A percentile compares a stretch with the other conserved stretches of the same genome.
Evolutionary conservation across 805 yeast genomes (phyloP).

Genomic region (Pichia cabralensis): DNA sequence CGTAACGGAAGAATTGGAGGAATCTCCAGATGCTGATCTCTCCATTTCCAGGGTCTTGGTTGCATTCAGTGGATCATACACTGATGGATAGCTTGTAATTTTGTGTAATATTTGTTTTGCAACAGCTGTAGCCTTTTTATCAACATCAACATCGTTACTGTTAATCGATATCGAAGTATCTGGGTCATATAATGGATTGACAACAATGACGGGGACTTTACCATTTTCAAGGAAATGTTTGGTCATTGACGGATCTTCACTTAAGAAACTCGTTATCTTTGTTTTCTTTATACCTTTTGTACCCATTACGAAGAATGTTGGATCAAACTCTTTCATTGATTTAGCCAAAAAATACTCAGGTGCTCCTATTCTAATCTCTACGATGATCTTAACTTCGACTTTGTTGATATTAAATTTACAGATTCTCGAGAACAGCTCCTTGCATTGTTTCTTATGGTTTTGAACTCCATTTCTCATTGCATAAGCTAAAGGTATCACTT

Average conservation of each 20-base stretch:
- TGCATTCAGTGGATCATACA: slow-evolving; percentile 8
- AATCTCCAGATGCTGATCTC: slow-evolving; percentile 5
- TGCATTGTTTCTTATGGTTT: slow-evolving; percentile 28
- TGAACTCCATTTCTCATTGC: slow-evolving; percentile 13
- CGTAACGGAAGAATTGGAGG: too few relatives aligned
- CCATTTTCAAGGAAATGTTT: slow-evolving; percentile 39
- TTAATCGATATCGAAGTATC: too few relatives aligned
- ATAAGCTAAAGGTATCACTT: slow-evolving; percentile 30
- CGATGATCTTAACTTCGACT: slow-evolving; percentile 31
- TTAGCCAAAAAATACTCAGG: slow-evolving; percentile 31
- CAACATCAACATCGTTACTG: too few relatives aligned
- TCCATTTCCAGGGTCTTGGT: slow-evolving; percentile 6
- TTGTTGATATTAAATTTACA: slow-evolving; percentile 25
- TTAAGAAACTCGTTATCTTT: slow-evolving; percentile 28
- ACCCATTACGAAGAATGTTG: slow-evolving; percentile 36
- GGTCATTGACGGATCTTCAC: slow-evolving; percentile 34
- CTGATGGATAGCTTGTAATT: slow-evolving; percentile 14
- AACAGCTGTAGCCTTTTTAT: too few relatives aligned
- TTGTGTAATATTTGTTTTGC: too few relatives aligned
- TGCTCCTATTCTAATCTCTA: slow-evolving; percentile 36
- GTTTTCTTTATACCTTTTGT: slow-evolving; percentile 29
- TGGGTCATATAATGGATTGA: slow-evolving; percentile 29
- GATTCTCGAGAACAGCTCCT: slow-evolving; percentile 24
- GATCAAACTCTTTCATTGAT: slow-evolving; percentile 36
- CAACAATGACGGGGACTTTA: slow-evolving; percentile 36